Conservation (phyloP, 1,284 basidiomycete species). For the Ganoderma meredithae region DNA sequence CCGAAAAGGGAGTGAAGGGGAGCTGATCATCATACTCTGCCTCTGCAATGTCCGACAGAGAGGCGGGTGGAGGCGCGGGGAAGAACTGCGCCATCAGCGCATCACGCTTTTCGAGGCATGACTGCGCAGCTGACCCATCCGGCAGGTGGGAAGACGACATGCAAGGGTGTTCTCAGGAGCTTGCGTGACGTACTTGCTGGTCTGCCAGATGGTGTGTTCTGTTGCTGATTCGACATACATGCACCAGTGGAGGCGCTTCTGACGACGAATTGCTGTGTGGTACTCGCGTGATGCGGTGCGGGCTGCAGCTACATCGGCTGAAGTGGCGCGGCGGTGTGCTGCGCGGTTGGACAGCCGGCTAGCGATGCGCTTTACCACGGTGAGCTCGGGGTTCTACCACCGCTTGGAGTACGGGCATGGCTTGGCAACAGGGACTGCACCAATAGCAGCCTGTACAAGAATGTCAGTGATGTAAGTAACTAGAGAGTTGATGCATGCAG, state of each 20-base stretch:
- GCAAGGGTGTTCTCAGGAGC: constrained; percentile 4
- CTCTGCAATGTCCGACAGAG: constrained; percentile 10
- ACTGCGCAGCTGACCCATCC: constrained; percentile 27
- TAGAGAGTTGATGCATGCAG: background rate
- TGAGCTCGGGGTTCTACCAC: constrained; percentile 20
- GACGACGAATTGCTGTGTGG: background rate
- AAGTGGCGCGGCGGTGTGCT: background rate
- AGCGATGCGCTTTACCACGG: constrained; percentile 2
- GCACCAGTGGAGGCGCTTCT: constrained; percentile 8
- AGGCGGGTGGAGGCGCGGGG: constrained; percentile 30
- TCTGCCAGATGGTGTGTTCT: constrained; percentile 12
- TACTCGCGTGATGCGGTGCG: background rate
- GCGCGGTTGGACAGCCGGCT: background rate
- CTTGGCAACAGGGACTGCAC: too few relatives aligned
- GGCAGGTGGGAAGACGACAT: background rate
- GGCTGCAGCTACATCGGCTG: background rate
- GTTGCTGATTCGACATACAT: constrained; percentile 7
- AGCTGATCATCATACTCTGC: constrained; percentile 38
- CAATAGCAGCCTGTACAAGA: background rate
- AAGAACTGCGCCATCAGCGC: constrained; percentile 44
- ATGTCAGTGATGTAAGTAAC: background rate
- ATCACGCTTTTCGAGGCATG: constrained; percentile 33
- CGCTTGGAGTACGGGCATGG: constrained; percentile 9
- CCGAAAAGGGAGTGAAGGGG: constrained; percentile 28
- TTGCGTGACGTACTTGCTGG: constrained; percentile 17